Evolutionary conservation across 78 protist species (phyloP).

Genomic region (Polysphondylium violaceum): DNA sequence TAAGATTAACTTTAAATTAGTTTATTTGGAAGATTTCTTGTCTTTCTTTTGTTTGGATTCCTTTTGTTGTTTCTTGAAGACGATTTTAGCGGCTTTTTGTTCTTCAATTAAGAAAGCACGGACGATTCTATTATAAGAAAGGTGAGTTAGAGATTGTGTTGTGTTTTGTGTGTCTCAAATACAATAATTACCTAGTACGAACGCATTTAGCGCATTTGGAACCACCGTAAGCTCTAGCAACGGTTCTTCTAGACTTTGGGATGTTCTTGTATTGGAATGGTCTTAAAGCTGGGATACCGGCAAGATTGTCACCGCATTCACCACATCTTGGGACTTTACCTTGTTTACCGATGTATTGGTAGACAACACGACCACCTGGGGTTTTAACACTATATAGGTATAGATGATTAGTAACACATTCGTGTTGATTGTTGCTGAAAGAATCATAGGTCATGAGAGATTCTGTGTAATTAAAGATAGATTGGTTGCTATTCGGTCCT

Average conservation of each 20-base stretch:
- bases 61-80: constrained; percentile 82
- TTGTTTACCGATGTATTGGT: constrained; percentile 91
- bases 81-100: constrained; percentile 97
- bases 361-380: constrained; percentile 87
- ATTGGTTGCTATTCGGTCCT: not conserved
- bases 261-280: constrained; percentile 76
- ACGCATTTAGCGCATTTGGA: constrained; percentile 92
- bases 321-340: constrained; percentile 90
- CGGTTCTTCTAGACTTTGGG: constrained; percentile 90
- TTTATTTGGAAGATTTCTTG: constrained; percentile 74
- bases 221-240: constrained; percentile 97
- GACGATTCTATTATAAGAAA: constrained; percentile 82
- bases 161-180: not conserved
- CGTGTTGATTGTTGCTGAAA: not conserved
- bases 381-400: constrained; percentile 55
- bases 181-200: constrained; percentile 86
- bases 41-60: constrained; percentile 48
- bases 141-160: not conserved
- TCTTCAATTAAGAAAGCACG: constrained; percentile 99
- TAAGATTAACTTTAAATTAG: no score
- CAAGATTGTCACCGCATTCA: constrained; percentile 89
- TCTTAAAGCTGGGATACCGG: constrained; percentile 89
- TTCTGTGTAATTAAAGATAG: not conserved
- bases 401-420: not conserved
- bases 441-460: not conserved